Percentiles rank a stretch among this genome's conserved stretches.
Evolutionary conservation across 352 stramenopile genomes (phyloP).

Genomic region (Aphanomyces euteiches): DNA sequence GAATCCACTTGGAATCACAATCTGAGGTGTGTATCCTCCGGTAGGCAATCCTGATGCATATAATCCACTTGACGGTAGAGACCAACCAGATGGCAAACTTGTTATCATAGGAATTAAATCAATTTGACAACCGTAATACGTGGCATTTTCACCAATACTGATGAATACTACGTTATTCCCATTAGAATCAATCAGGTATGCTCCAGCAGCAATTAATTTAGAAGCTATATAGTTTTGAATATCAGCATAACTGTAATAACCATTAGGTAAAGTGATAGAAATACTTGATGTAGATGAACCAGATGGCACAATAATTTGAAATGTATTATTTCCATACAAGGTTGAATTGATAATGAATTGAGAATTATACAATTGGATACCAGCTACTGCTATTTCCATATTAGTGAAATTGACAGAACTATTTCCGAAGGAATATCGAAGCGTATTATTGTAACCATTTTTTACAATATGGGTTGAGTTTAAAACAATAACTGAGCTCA

Average conservation of each 20-base stretch:
- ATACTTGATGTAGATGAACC: constrained; percentile 25
- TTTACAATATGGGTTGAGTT: constrained; percentile 18
- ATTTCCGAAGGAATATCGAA: constrained; percentile 21
- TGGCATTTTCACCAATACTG: constrained; percentile 30
- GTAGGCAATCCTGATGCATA: constrained; percentile 35
- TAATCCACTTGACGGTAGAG: constrained; percentile 31
- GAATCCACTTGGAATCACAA: neutral
- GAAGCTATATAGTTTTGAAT: constrained; percentile 32
- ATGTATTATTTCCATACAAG: constrained; percentile 30
- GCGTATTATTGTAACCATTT: constrained; percentile 34
- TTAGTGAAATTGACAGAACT: constrained; percentile 29
- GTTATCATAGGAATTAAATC: constrained; percentile 26
- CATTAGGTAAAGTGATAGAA: constrained; percentile 31
- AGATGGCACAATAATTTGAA: constrained; percentile 32
- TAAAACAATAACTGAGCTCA: constrained; percentile 1
- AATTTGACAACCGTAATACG: constrained; percentile 32
- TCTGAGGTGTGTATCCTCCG: neutral
- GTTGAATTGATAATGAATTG: constrained; percentile 35
- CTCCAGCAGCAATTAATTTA: constrained; percentile 28
- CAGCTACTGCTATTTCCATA: constrained; percentile 28
- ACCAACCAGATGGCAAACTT: constrained; percentile 29
- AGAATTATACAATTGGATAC: constrained; percentile 34
- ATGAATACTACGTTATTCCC: constrained; percentile 33
- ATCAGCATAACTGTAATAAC: constrained; percentile 34
- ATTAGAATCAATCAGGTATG: constrained; percentile 33